Evolutionary conservation across 768 basidiomycete species (phyloP).

Genomic region (Pisolithus tinctorius): DNA sequence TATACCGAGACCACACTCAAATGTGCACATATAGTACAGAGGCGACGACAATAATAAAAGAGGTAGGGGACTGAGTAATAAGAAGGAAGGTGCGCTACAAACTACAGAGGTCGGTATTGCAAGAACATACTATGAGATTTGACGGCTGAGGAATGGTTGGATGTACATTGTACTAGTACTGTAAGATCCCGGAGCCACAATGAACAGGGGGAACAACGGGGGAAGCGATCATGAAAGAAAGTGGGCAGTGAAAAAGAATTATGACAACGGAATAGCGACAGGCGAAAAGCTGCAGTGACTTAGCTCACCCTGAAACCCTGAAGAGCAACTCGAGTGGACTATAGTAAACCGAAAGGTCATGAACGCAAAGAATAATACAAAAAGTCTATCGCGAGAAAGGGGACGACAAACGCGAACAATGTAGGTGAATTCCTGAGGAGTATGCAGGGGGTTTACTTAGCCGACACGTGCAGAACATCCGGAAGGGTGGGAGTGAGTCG

Average conservation of each 20-base stretch:
- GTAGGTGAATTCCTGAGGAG: neutral
- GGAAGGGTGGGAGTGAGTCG: conserved; percentile 6
- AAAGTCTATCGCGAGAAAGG: neutral
- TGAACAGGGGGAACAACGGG: conserved; percentile 7
- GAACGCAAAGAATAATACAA: neutral
- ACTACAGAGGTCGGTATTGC: conserved; percentile 32
- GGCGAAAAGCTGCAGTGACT: conserved; percentile 19
- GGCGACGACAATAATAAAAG: neutral
- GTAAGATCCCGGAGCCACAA: conserved; percentile 13
- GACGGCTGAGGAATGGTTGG: conserved; percentile 17
- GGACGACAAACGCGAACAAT: neutral
- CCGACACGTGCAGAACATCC: conserved; percentile 16
- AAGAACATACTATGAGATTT: conserved; percentile 10
- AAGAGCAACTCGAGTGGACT: conserved; percentile 14
- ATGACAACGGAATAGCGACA: conserved; percentile 22
- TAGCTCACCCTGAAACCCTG: conserved; percentile 8
- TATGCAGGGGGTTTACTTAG: conserved; percentile 10
- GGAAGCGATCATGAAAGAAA: conserved; percentile 9
- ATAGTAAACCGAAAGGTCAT: conserved; percentile 13
- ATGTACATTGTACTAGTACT: conserved; percentile 24
- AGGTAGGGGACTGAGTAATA: neutral
- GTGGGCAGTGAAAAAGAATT: conserved; percentile 19
- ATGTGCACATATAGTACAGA: neutral
- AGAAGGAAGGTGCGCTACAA: conserved; percentile 20
- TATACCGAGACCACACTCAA: neutral